Conservation (phyloP, 345 rosid species). For the Eucalyptus coolabah region DNA sequence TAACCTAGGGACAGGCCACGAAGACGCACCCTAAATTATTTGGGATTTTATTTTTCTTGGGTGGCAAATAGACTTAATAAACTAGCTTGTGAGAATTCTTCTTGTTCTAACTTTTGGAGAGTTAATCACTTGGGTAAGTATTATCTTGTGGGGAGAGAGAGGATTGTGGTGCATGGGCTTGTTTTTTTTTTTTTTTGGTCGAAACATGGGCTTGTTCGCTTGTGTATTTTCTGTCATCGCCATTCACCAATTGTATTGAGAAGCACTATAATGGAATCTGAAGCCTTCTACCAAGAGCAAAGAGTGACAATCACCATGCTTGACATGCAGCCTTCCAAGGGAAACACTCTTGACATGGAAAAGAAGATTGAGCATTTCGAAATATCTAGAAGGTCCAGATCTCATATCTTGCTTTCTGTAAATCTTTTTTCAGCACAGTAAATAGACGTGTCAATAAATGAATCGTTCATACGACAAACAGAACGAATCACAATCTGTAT, state of each 20-base stretch:
- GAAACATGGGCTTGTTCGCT: background rate
- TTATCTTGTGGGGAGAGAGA: background rate
- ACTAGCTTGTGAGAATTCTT: background rate
- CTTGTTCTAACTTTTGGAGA: background rate
- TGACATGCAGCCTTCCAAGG: conserved; percentile 27
- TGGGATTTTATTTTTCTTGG: background rate
- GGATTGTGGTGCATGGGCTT: background rate
- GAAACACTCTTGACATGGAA: conserved; percentile 28
- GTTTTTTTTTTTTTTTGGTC: too few species aligned
- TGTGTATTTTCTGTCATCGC: background rate
- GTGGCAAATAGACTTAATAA: background rate
- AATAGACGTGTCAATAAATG: background rate
- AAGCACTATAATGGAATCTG: background rate
- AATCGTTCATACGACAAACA: background rate
- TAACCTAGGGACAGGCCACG: background rate
- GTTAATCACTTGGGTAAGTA: background rate
- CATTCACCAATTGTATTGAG: background rate
- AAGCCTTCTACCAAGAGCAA: background rate
- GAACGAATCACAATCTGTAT: background rate
- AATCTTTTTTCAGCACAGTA: background rate
- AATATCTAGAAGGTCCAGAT: conserved; percentile 40
- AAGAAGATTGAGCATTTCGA: conserved; percentile 66
- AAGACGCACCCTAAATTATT: background rate
- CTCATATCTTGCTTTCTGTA: background rate
- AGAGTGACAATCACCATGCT: background rate